Evolutionary conservation across 1,284 basidiomycete species (phyloP).

Genomic region (Puccinia triticina): DNA sequence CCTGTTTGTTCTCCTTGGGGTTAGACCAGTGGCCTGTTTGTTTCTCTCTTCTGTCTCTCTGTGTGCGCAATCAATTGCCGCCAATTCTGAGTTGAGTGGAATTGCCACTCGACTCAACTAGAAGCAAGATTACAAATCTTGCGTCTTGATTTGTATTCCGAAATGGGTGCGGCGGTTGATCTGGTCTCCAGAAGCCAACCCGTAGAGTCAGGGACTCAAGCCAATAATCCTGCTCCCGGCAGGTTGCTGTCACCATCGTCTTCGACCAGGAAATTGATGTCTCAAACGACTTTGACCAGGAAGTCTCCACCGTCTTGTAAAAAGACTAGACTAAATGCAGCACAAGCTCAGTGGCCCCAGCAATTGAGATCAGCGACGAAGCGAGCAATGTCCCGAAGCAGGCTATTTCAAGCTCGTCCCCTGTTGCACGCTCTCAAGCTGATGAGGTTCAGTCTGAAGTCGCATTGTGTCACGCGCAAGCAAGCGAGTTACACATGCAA

Average conservation of each 20-base stretch:
- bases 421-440: background rate
- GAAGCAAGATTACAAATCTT: too few relatives aligned
- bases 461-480: too few relatives aligned
- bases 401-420: background rate
- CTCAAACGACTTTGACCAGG: background rate
- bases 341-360: background rate
- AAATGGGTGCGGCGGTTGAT: background rate
- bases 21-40: too few relatives aligned
- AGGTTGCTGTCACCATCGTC: background rate
- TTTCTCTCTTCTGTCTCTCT: too few relatives aligned
- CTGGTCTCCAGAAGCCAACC: background rate
- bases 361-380: background rate
- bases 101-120: too few relatives aligned
- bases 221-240: too few relatives aligned
- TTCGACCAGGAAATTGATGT: background rate
- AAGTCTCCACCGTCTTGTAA: constrained; percentile 17
- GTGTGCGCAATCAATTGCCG: too few relatives aligned
- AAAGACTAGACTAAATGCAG: constrained; percentile 9
- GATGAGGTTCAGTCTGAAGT: background rate
- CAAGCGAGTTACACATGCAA: too few relatives aligned
- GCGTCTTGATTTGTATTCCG: too few relatives aligned
- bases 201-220: background rate
- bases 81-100: too few relatives aligned
- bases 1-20: too few relatives aligned
- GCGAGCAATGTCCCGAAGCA: background rate